These are phyloP conservation scores for Termitomyces sp. DNA, from an alignment of 1,284 basidiomycete species.

Conservation along the genomic window DNA sequence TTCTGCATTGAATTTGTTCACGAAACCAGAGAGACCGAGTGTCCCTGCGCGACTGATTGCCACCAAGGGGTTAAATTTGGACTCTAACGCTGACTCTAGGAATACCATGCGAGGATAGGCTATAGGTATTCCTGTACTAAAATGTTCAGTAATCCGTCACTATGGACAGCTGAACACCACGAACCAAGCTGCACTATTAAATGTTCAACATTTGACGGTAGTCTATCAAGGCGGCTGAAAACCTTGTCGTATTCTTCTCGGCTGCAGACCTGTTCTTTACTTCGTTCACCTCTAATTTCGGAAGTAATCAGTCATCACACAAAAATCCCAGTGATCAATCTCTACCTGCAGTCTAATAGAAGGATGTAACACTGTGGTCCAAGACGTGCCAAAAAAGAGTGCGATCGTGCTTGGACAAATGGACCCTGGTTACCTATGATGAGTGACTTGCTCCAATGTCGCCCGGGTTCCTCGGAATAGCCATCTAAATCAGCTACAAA, in stretches of 20 bases:
- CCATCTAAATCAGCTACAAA: constrained; percentile 70
- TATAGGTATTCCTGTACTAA: constrained; percentile 58
- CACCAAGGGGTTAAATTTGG: constrained; percentile 79
- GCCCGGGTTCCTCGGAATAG: constrained; percentile 46
- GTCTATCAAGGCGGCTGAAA: constrained; percentile 52
- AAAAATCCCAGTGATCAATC: neutral
- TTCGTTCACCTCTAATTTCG: constrained; percentile 72
- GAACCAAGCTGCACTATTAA: constrained; percentile 75
- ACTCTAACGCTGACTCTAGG: constrained; percentile 71
- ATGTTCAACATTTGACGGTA: constrained; percentile 73
- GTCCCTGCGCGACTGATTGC: constrained; percentile 61
- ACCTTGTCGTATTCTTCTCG: constrained; percentile 65
- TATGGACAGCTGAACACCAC: constrained; percentile 1
- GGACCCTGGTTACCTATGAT: constrained; percentile 75
- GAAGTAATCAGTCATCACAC: neutral
- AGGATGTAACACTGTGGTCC: constrained; percentile 71
- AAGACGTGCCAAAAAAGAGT: constrained; percentile 73
- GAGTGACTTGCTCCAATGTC: constrained; percentile 66
- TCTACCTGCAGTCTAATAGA: constrained; percentile 80
- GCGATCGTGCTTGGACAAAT: constrained; percentile 75
- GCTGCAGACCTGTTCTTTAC: constrained; percentile 76
- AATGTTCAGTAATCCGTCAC: neutral
- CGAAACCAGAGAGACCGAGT: constrained; percentile 71
- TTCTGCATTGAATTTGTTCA: constrained; percentile 90
- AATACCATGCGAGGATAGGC: constrained; percentile 94